A percentile compares a stretch with the other conserved stretches of the same genome.
Conservation (phyloP, 2,329 filamentous ascomycete genomes). For the Arthrobotrys sinensis region DNA sequence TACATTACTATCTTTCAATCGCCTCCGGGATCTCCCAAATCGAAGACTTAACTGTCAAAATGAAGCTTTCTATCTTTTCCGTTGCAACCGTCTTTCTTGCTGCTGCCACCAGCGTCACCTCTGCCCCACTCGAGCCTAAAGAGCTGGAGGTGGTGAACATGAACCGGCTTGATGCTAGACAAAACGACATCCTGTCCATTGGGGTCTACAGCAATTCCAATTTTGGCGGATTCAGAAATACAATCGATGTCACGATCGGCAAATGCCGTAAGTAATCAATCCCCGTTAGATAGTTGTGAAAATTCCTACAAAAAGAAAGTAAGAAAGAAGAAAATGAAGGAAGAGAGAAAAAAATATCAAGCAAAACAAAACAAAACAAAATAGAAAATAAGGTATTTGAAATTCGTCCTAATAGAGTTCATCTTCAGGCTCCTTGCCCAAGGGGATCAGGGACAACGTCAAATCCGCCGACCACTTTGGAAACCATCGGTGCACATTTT, state of each 20-base stretch:
- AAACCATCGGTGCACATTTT: constrained; percentile 8
- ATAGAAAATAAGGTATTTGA: too few species aligned
- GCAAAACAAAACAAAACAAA: too few species aligned
- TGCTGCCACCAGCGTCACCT: constrained; percentile 22
- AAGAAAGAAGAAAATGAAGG: too few species aligned
- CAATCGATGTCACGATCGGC: background rate
- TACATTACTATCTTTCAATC: constrained; percentile 1
- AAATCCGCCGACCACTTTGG: background rate
- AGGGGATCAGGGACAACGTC: constrained; percentile 18
- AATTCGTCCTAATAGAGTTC: background rate
- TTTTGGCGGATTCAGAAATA: constrained; percentile 11
- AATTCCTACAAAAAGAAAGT: too few species aligned
- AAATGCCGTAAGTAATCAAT: constrained; percentile 27
- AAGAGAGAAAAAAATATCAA: too few species aligned
- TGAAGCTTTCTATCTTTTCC: constrained; percentile 27
- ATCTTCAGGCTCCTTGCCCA: constrained; percentile 4
- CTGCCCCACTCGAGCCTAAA: constrained; percentile 18
- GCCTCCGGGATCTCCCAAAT: background rate
- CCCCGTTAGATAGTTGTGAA: too few species aligned
- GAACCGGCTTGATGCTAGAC: constrained; percentile 11
- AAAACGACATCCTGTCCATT: background rate
- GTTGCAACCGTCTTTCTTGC: constrained; percentile 26
- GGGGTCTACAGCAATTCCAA: constrained; percentile 9
- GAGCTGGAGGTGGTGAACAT: constrained; percentile 1
- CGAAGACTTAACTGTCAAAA: background rate